Base-by-base conservation (phyloP, 2,329 filamentous ascomycete species). In the Nemania sp. region DNA sequence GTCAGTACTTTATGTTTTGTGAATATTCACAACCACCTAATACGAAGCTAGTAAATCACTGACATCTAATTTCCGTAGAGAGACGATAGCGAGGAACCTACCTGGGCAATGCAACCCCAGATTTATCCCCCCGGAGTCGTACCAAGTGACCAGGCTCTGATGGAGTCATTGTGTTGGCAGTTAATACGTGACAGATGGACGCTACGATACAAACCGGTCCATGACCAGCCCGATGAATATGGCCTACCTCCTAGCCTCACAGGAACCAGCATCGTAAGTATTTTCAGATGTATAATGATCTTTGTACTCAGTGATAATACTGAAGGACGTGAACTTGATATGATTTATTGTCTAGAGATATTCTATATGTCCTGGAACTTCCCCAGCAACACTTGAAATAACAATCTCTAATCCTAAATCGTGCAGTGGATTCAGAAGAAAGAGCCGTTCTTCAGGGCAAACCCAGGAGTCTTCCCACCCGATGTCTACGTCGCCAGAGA, bases 371-470 rank as follows among this genome's bases (percentile, higher is more conserved):
- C n/a, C n/a, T n/a, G n/a, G n/a, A n/a, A n/a, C n/a, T n/a, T n/a
- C n/a, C n/a, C n/a, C n/a, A n/a, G n/a, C n/a, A n/a, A n/a, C n/a
- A n/a, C n/a, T n/a, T n/a, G 12, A 15, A 14, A 19, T 14, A 4
- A 6, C 11, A 15, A 4, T 50, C 5, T 19, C 37, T 47, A 7
- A 52, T 30, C 14, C 7, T 2, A 12, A 19, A 43, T 14, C 15
- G 6, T 19, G 26, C 22, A 54, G 46, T 54, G 52, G 52, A 19
- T 54, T 8, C 41, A 54, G 28, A 40, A 34, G 6, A 50, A 41
- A n/a, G 11, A 22, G 6, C 20, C 31, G 4, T 49, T 49, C 30
- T 45, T 54, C 20, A 44, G 5, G 7, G 46, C 36, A 2, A 24
- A 54, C 5, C 12, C 33, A 1, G 9, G 19, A 3, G 45, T 54